Evolutionary conservation across 176 grass and related monocot genomes (phyloP).

Genomic region (Oryza nivara): DNA sequence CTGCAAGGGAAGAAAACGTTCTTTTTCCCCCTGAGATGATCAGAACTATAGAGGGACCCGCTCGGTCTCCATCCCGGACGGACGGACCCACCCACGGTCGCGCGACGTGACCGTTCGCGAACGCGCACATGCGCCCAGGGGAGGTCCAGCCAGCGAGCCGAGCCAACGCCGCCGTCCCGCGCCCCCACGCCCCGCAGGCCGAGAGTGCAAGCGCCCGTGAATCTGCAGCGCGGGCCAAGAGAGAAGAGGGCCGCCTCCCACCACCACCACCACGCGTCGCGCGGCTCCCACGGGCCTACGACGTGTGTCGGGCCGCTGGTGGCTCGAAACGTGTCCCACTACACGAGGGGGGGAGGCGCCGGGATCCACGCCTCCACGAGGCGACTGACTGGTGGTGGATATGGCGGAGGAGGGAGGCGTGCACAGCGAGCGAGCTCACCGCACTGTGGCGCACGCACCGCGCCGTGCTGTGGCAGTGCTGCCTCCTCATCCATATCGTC

Average conservation of each 20-base stretch:
- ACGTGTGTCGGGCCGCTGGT: neutral
- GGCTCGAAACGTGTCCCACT: slow-evolving; percentile 38
- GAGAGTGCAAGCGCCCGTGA: slow-evolving; percentile 14
- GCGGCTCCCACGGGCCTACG: neutral
- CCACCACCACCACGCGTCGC: neutral
- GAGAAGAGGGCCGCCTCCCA: no score
- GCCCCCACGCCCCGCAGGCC: neutral
- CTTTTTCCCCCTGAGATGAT: neutral
- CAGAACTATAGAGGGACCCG: no score
- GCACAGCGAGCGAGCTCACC: neutral
- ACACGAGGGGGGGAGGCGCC: no score
- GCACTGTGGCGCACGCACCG: neutral
- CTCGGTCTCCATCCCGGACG: neutral
- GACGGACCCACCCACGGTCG: neutral
- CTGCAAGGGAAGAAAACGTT: no score
- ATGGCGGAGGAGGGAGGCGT: no score
- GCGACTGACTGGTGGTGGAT: no score
- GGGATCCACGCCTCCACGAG: neutral
- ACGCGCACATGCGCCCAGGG: neutral
- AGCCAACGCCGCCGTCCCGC: neutral
- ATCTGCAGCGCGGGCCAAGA: neutral
- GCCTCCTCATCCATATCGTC: neutral
- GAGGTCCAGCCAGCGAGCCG: neutral
- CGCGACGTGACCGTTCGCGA: neutral
- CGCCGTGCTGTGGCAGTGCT: neutral